Percentiles rank a stretch among this genome's conserved stretches.
Evolutionary conservation across 2,329 filamentous ascomycete genomes (phyloP).

Genomic region (Moelleriella libera): DNA sequence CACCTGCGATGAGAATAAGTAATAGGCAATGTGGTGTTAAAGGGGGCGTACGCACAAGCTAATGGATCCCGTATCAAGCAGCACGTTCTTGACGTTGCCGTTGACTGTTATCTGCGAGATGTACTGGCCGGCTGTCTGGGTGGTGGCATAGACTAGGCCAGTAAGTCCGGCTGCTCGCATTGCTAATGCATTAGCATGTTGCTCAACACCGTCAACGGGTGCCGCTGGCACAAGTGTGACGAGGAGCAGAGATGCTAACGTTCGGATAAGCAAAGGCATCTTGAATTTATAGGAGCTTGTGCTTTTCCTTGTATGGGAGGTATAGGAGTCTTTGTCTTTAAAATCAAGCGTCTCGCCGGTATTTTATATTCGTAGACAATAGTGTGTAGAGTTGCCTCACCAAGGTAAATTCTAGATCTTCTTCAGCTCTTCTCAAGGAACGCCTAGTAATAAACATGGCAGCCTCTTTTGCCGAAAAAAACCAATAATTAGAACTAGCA

Average conservation of each 20-base stretch:
- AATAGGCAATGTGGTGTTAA: background rate
- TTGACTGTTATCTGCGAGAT: background rate
- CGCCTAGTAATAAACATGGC: background rate
- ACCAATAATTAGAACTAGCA: too few relatives aligned
- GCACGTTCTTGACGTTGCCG: background rate
- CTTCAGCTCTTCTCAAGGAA: background rate
- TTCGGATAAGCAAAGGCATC: background rate
- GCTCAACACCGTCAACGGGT: background rate
- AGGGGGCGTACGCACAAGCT: background rate
- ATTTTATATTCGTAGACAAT: background rate
- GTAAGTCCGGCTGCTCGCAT: background rate
- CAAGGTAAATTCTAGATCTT: background rate
- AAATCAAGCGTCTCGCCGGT: background rate
- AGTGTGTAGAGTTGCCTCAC: background rate
- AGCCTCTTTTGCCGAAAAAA: too few relatives aligned
- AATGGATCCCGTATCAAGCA: background rate
- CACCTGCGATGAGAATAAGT: background rate
- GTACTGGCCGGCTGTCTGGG: background rate
- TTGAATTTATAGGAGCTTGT: background rate
- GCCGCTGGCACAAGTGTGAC: background rate
- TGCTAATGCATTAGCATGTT: background rate
- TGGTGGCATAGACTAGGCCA: background rate
- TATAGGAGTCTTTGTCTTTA: background rate
- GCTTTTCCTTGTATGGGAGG: background rate
- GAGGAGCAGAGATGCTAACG: background rate